A percentile compares a stretch with the other conserved stretches of the same genome.
These are phyloP conservation scores for Breynia disticha DNA, from an alignment of 441 rosid species.

Conservation along the genomic window DNA sequence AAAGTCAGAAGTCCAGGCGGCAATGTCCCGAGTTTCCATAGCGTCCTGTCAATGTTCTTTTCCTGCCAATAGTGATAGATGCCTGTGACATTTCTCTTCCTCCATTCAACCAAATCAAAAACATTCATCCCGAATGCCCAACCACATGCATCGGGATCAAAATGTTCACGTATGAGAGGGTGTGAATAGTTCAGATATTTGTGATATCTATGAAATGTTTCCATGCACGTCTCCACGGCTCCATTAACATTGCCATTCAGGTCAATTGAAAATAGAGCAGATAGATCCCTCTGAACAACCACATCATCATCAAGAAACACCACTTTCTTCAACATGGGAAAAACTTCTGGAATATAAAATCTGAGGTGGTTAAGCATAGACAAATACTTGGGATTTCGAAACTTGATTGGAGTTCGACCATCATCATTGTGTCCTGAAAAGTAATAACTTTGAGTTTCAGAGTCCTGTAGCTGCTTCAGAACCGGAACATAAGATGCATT, in stretches of 20 bases:
- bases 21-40: slow-evolving; percentile 94
- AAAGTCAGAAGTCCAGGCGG: slow-evolving; percentile 92
- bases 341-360: slow-evolving; percentile 73
- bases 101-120: slow-evolving; percentile 69
- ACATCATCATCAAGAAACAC: slow-evolving; percentile 73
- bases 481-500: slow-evolving; percentile 97
- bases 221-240: slow-evolving; percentile 87
- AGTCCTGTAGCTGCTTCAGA: slow-evolving; percentile 94
- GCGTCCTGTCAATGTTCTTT: slow-evolving; percentile 68
- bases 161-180: slow-evolving; percentile 60
- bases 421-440: slow-evolving; percentile 77
- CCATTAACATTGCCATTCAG: slow-evolving; percentile 63
- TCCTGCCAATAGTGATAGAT: slow-evolving; percentile 82
- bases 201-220: slow-evolving; percentile 55
- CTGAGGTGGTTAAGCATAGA: slow-evolving; percentile 74
- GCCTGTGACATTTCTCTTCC: slow-evolving; percentile 56
- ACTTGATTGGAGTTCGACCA: slow-evolving; percentile 79
- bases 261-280: slow-evolving; percentile 22
- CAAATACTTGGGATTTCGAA: slow-evolving; percentile 64
- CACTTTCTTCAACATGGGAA: slow-evolving; percentile 50
- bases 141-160: slow-evolving; percentile 74
- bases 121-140: slow-evolving; percentile 90
- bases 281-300: slow-evolving; percentile 55
- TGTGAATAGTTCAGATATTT: slow-evolving; percentile 30
- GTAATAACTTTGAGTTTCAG: slow-evolving; percentile 87